Percentiles rank a stretch among this genome's conserved stretches.
Conservation (phyloP, 495 filamentous ascomycete species). For the Hypoxylon fragiforme region DNA sequence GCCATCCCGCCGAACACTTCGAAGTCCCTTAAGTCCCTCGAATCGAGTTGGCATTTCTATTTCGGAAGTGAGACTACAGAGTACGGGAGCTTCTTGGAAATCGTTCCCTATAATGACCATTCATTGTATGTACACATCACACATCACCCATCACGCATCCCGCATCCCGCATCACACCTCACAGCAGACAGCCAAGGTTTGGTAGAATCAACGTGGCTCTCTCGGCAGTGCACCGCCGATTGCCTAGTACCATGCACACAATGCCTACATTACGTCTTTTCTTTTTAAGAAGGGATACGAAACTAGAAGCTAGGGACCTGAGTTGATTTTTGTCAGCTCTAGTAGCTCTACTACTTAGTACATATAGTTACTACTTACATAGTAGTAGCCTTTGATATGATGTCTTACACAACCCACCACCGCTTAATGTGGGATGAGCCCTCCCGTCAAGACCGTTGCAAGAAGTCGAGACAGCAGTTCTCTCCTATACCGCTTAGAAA, state of each 20-base stretch:
- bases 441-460: constrained; percentile 3
- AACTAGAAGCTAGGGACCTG: neutral
- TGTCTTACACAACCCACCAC: constrained; percentile 26
- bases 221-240: constrained; percentile 10
- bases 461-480: constrained; percentile 6
- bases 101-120: neutral
- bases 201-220: constrained; percentile 3
- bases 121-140: too few relatives aligned
- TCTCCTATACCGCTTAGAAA: neutral
- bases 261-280: neutral
- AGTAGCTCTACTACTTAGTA: neutral
- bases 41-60: constrained; percentile 1
- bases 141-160: too few relatives aligned
- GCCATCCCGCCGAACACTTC: neutral
- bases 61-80: constrained; percentile 1
- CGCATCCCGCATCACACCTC: too few relatives aligned
- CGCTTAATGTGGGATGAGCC: constrained; percentile 5
- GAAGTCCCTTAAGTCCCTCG: neutral
- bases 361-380: neutral
- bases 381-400: neutral
- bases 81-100: constrained; percentile 7
- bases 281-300: constrained; percentile 21
- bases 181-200: constrained; percentile 14
- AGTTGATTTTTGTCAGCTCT: constrained; percentile 9
- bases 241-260: neutral